Base-by-base conservation (phyloP, 805 yeast species). In the Saccharomycopsis sp. region DNA sequence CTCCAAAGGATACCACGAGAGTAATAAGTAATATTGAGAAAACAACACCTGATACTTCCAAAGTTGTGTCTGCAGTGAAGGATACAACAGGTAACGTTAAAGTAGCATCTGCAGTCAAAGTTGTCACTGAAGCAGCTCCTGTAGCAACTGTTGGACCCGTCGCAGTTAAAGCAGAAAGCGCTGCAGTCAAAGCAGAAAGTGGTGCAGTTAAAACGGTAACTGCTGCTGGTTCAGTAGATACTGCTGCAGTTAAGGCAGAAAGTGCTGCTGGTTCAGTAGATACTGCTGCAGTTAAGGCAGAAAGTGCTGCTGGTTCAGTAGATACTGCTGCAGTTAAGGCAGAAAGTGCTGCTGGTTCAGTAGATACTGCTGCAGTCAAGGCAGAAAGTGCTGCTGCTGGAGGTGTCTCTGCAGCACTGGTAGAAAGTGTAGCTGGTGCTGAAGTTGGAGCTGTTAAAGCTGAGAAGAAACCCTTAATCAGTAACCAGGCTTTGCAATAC, bases 181-280 rank as follows among this genome's bases (percentile, higher is more conserved):
- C 56, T 53, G 56, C 19, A 17, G 24, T 20, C 24, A 53, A 24
- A 15, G 15, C 9, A 15, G 7, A 44, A 8, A 17, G 12, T 52
- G 57, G 53, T 24, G 56, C 56, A 9, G 34, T 14, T 9, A 49
- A 20, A 23, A 53, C 56, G 1, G 56, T 15, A 8, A 44, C 52
- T 2, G 56, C 34, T 15, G 56, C 56, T 35, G 41, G 14, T 44
- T 52, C 52, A 15, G 15, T 14, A 15, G 7, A 44, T 17, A 17
- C 7, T 52, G 57, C 56, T 24, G 56, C 56, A 9, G 34, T 14
- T 9, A 49, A 20, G 23, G 56, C 56, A 2, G 56, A n/a, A 8
- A 44, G 34, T 2, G 56, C 34, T 15, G 56, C 56, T 35, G 41
- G 14, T 8, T 9, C 8, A 9, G 41, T 35, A 9, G 41, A 14